Evolutionary conservation across 345 rosid genomes (phyloP).

Genomic region (Firmiana major): DNA sequence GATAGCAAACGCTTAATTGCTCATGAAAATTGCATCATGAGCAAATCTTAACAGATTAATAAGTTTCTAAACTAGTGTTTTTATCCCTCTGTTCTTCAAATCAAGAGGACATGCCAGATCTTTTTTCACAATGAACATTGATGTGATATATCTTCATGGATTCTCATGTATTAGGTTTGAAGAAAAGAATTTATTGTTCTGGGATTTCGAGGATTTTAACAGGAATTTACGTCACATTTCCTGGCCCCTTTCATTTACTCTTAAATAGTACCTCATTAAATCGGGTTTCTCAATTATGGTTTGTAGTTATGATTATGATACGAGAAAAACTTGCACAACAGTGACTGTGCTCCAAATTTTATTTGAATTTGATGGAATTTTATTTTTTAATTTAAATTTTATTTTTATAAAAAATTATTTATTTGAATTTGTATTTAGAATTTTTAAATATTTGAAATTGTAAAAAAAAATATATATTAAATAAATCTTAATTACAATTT

Average conservation of each 20-base stretch:
- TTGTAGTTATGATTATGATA: background rate
- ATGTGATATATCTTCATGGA: background rate
- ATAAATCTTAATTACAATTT: no score
- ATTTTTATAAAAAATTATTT: no score
- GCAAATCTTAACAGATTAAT: background rate
- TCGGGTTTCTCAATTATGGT: no score
- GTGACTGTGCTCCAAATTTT: no score
- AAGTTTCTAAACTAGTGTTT: background rate
- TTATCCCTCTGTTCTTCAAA: background rate
- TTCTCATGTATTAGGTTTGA: background rate
- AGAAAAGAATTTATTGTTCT: background rate
- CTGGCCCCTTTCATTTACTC: background rate
- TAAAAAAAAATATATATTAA: no score
- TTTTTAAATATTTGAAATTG: no score
- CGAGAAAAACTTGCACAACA: no score
- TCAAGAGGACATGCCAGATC: background rate
- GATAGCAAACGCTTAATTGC: background rate
- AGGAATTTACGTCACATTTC: no score
- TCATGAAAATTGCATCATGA: background rate
- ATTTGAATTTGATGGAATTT: no score
- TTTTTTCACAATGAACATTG: background rate
- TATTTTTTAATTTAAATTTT: no score
- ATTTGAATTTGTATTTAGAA: no score
- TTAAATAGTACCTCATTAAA: no score
- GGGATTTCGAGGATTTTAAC: background rate